These are phyloP conservation scores for Yamadazyma atmosphaerica DNA, from an alignment of 1,139 yeast genomes.

Conservation along the genomic window DNA sequence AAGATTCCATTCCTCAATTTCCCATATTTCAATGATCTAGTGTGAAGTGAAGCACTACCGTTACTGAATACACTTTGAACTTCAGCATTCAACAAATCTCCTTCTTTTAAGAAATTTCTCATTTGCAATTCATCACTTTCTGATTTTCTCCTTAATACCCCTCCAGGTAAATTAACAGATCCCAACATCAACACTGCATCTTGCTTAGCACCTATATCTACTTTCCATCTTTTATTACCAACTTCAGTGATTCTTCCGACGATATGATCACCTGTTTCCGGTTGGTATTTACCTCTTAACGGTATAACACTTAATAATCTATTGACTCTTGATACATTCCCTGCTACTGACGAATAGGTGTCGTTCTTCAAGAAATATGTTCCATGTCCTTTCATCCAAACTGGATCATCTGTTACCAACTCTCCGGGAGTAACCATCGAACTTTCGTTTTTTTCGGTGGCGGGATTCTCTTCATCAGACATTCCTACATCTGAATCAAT, in stretches of 20 bases:
- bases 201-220: conserved; percentile 91
- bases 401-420: conserved; percentile 88
- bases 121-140: conserved; percentile 96
- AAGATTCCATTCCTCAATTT: conserved; percentile 90
- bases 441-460: conserved; percentile 10
- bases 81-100: conserved; percentile 95
- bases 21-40: conserved; percentile 93
- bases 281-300: conserved; percentile 79
- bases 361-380: conserved; percentile 73
- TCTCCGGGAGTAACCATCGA: conserved; percentile 93
- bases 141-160: conserved; percentile 87
- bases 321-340: conserved; percentile 83
- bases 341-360: conserved; percentile 92
- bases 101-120: conserved; percentile 92
- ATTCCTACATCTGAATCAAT: conserved; percentile 32
- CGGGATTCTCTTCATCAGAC: conserved; percentile 27
- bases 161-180: conserved; percentile 96
- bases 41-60: conserved; percentile 92
- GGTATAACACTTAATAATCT: conserved; percentile 84
- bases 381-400: conserved; percentile 99
- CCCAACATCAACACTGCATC: conserved; percentile 93
- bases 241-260: conserved; percentile 95
- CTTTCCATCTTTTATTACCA: conserved; percentile 93
- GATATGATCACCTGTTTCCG: conserved; percentile 96
- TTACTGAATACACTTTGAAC: conserved; percentile 88